A percentile compares a stretch with the other conserved stretches of the same genome.
phyloP scores from a whole-genome alignment of 176 grass and related monocot species.

The Avena atlantica region DNA sequence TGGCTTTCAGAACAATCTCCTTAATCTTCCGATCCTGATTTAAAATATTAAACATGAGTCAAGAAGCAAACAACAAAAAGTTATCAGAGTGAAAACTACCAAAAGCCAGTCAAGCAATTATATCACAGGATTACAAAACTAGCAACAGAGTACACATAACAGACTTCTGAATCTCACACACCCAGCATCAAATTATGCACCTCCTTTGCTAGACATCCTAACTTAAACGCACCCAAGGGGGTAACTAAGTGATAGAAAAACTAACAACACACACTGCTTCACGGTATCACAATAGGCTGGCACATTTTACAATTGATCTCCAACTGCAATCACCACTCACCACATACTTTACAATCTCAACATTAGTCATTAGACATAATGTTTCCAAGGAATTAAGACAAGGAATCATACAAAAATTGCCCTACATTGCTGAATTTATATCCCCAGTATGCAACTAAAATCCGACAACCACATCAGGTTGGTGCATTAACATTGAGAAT shows the following conservation, averaged over 20 bases:
- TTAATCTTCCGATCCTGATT: conserved; percentile 74
- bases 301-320: background rate
- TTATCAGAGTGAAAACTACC: background rate
- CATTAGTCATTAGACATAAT: background rate
- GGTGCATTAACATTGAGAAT: background rate
- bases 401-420: background rate
- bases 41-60: conserved; percentile 14
- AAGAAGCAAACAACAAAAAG: conserved; percentile 18
- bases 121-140: background rate
- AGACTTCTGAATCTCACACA: background rate
- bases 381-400: background rate
- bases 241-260: background rate
- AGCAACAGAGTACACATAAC: background rate
- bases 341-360: background rate
- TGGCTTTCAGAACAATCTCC: conserved; percentile 95
- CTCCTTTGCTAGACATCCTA: background rate
- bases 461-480: background rate
- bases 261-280: background rate
- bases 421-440: background rate
- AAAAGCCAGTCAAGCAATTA: background rate
- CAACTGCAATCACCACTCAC: background rate
- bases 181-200: background rate
- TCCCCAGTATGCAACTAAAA: background rate
- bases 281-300: background rate
- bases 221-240: background rate